Evolutionary conservation across 768 basidiomycete species (phyloP), one percentile per base, ranked within the genome.

Genomic region (Lentinula aciculospora): DNA sequence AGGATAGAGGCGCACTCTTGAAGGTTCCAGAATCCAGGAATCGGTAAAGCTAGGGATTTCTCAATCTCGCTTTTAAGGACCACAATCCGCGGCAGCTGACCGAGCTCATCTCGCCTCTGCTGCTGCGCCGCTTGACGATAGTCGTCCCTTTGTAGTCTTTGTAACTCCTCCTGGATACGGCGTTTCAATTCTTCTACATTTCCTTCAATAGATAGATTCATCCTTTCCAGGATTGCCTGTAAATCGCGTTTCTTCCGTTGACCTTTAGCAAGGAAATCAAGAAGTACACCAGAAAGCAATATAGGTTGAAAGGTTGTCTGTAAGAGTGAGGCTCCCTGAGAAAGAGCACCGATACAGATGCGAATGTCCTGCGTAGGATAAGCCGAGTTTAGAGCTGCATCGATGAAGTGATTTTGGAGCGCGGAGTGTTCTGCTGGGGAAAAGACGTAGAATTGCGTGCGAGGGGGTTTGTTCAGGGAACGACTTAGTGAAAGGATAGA

Each of bases 381-480:
- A 4, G 67, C 62, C 17, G 74, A 68, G 1, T 67, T 68, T 6
- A 80, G 68, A 15, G 79, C 79, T 13, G 70, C 63, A 37, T 75
- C 65, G 42, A 79, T 73, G 32, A 81, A 69, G 53, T 76, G 74
- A 3, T 66, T 61, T 61, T 80, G 76, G 27, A 81, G 65, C 9
- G 72, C 67, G 17, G 62, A 56, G 31, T 72, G 72, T 62, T 81
- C 79, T 15, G 57, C 63, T 2, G 69, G 56, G 3, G 77, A 76
- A 71, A 78, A 81, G 8, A 80, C 73, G 60, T 80, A 80, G 61
- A 79, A 79, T 58, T 81, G 80, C 0, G 74, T 72, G 1, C 72
- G 68, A 21, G 61, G 50, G 37, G 64, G 59, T 15, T 51, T 59
- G 56, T 61, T 62, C 7, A 68, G 53, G 19, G 59, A n/a, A 19